Percentiles rank a stretch among this genome's conserved stretches.
phyloP scores from a whole-genome alignment of 768 basidiomycete species.

The Cyclocybe cylindracea region DNA sequence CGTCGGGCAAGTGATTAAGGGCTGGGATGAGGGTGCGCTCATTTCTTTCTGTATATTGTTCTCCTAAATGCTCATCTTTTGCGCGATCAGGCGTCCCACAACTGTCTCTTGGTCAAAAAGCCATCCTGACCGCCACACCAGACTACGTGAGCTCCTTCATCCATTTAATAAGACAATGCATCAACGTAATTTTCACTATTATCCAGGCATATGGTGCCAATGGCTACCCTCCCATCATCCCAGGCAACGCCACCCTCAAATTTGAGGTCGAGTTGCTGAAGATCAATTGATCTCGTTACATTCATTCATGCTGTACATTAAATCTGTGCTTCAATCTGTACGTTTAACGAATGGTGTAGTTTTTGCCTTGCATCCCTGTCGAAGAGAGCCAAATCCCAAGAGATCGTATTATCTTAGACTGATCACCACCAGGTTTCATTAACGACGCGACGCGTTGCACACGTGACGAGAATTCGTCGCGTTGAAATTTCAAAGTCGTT shows the following conservation, averaged over 20 bases:
- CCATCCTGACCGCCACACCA: constrained; percentile 61
- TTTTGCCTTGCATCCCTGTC: not conserved
- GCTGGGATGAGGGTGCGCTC: constrained; percentile 84
- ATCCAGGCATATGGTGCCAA: constrained; percentile 68
- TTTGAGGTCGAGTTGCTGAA: constrained; percentile 85
- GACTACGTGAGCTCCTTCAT: constrained; percentile 64
- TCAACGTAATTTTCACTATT: constrained; percentile 4
- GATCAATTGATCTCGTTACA: constrained; percentile 45
- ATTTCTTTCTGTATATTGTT: not conserved
- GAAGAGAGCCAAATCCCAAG: not conserved
- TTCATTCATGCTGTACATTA: not conserved
- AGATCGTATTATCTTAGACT: not conserved
- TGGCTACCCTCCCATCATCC: constrained; percentile 81
- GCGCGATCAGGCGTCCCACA: constrained; percentile 64
- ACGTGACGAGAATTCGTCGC: constrained; percentile 1
- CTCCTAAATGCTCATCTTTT: constrained; percentile 21
- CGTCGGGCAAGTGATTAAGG: constrained; percentile 80
- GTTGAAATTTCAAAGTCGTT: not conserved
- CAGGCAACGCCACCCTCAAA: constrained; percentile 67
- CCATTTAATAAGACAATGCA: constrained; percentile 1
- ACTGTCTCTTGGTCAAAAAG: constrained; percentile 78
- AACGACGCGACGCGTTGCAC: not conserved
- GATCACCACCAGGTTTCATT: not conserved
- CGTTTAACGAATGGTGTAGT: not conserved
- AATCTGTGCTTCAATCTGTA: not conserved